A percentile compares a stretch with the other conserved stretches of the same genome.
phyloP scores from a whole-genome alignment of 2,329 filamentous ascomycete species.

The Drechslerella stenobrocha region DNA sequence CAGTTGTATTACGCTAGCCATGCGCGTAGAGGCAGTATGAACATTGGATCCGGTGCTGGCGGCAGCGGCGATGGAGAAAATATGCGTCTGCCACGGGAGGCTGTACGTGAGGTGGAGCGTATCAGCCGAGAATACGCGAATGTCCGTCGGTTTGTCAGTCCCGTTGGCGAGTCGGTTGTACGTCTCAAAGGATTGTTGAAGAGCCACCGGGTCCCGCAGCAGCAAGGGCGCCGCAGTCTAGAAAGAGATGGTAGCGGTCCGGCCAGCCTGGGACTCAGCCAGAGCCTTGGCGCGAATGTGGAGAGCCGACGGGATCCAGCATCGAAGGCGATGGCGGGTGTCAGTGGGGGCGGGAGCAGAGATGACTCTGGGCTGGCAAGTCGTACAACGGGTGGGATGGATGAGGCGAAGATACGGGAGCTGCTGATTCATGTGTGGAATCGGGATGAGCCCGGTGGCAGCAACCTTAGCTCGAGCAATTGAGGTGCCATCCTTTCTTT shows the following conservation, averaged over 20 bases:
- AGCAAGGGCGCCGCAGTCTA: conserved; percentile 24
- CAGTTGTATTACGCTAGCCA: conserved; percentile 38
- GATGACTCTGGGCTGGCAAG: conserved; percentile 42
- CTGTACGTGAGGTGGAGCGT: conserved; percentile 38
- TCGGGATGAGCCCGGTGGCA: conserved; percentile 42
- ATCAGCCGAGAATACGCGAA: conserved; percentile 47
- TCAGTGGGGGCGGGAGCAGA: conserved; percentile 27
- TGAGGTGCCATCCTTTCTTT: conserved; percentile 1
- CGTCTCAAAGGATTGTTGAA: conserved; percentile 33
- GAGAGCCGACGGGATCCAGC: conserved; percentile 17
- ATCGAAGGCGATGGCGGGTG: conserved; percentile 29
- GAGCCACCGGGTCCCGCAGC: conserved; percentile 32
- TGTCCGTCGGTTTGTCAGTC: conserved; percentile 38
- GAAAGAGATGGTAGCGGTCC: conserved; percentile 44
- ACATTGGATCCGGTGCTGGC: conserved; percentile 12
- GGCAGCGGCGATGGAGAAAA: conserved; percentile 5
- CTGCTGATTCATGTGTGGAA: conserved; percentile 47
- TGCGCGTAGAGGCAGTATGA: conserved; percentile 45
- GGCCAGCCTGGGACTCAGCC: conserved; percentile 35
- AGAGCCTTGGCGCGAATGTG: conserved; percentile 42
- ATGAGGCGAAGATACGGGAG: conserved; percentile 45
- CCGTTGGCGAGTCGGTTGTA: conserved; percentile 38
- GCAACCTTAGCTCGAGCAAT: conserved; percentile 42
- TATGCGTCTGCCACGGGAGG: conserved; percentile 19
- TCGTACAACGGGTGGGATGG: conserved; percentile 18